Evolutionary conservation across 805 yeast genomes (phyloP), one percentile per base, ranked within the genome.

Genomic region (Starmera amethionina): DNA sequence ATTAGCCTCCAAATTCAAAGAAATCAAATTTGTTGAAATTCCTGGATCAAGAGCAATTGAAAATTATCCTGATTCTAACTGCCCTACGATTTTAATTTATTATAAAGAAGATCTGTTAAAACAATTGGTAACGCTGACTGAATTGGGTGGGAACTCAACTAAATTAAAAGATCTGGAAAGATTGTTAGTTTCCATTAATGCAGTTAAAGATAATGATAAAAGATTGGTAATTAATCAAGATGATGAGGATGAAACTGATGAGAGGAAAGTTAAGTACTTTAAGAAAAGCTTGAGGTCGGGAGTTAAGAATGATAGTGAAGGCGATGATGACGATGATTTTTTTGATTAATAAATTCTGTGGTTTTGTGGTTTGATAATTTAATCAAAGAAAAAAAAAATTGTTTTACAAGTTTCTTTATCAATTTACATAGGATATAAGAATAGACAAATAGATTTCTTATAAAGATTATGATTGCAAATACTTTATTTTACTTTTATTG

Each of bases 1-100:
- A 13, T 56, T 77, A 13, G 93, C 97, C 0, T 55, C 62, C 2
- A 81, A 76, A 52, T 90, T 76, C 57, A 73, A 76, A 18, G 96
- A 93, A 54, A 62, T 90, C 50, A 93, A 93, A 60, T 84, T 93
- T 56, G 90, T 87, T 34, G 96, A 93, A 50, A 93, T 93, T 37
- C 81, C 84, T n/a, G 96, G 85, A 19, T 71, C 76, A 43, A 77
- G 96, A 59, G 95, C 97, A 39, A 82, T 89, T 47, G 97, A 90
- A 54, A 79, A 81, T 55, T 93, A 89, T 59, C 97, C 98, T 2
- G 90, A 85, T 22, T 58, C 72, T 29, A 89, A 86, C 65, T 83
- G 95, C 51, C 99, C 99, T 2, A 93, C 98, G 0, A 64, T 93
- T 8, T 69, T 93, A 38, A 74, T 93, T 1, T 93, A 93, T 60